Evolutionary conservation across 768 basidiomycete species (phyloP).

Genomic region (Suillus hirtellus): DNA sequence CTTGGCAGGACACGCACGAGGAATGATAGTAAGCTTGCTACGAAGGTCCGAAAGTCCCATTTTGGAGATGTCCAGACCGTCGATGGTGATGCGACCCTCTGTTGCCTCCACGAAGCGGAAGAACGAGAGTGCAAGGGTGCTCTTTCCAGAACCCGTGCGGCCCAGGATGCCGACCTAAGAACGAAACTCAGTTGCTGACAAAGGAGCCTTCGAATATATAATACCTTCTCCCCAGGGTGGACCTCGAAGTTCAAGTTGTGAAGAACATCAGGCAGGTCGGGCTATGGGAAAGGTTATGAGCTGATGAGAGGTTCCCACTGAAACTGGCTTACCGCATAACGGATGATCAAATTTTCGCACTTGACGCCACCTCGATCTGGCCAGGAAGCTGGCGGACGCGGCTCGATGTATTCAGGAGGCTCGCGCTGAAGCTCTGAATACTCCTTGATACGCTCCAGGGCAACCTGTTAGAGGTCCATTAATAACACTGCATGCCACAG

Average conservation of each 20-base stretch:
- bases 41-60: constrained; percentile 84
- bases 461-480: constrained; percentile 49
- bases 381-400: constrained; percentile 80
- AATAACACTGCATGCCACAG: not conserved
- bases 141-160: constrained; percentile 74
- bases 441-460: constrained; percentile 88
- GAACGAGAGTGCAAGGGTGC: constrained; percentile 79
- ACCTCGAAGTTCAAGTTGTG: constrained; percentile 78
- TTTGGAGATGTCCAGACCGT: constrained; percentile 75
- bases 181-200: constrained; percentile 3
- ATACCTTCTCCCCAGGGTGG: constrained; percentile 72
- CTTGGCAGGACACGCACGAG: constrained; percentile 46
- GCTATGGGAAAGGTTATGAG: constrained; percentile 41
- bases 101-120: constrained; percentile 91
- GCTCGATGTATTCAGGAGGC: constrained; percentile 82
- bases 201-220: not conserved
- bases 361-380: constrained; percentile 68
- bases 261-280: constrained; percentile 83
- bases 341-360: constrained; percentile 74
- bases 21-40: constrained; percentile 73
- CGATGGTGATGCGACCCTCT: constrained; percentile 71
- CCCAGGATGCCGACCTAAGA: constrained; percentile 68
- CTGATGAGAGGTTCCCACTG: not conserved
- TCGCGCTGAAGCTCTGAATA: constrained; percentile 80
- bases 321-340: constrained; percentile 65